Base-by-base conservation (phyloP, 169 alveolate genomes). In the Plasmodium sp. region DNA sequence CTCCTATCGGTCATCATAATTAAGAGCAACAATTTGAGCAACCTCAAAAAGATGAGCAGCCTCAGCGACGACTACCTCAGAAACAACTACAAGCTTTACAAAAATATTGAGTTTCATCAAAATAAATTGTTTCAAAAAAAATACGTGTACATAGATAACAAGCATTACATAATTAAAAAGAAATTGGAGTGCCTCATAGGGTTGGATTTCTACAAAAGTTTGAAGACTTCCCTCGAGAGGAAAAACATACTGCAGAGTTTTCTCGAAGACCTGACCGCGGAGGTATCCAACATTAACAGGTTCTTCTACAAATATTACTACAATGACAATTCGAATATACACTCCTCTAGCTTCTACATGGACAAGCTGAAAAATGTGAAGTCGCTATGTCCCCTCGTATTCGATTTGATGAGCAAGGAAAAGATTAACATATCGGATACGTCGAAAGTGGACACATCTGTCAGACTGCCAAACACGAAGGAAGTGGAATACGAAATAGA, bases 291-390 rank as follows among this genome's bases (percentile, higher is more conserved):
- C 9, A 81, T 90, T 22, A 90, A 81, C 27, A 90, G 58, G 22
- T 71, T 41, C 54, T 90, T 81, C 51, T 90, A 90, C 62, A 81
- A 90, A 14, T 71, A 74, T 54, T 62, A 27, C 41, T 90, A 90
- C 83, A 90, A 79, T 22, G 83, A 81, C 31, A 90, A 90, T 90
- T 81, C 94, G 31, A 90, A 81, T 36, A 81, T 90, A 12, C 91
- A 90, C 56, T 81, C 83, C 33, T 81, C 94, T 34, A 58, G 79
- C 34, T 90, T 81, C 83, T 90, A 90, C 41, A 34, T 81, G 36
- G 83, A 90, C 33, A 80, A 81, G 39, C 54, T 90, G 56, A 45
- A 90, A 90, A 62, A 81, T 48, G 27, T 90, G 16, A 56, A 71
- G 54, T n/a, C 5, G 1, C 27, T 90, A 79, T 90, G 94, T 81